Evolutionary conservation across 495 filamentous ascomycete species (phyloP).

Genomic region (Podospora pseudocomata): DNA sequence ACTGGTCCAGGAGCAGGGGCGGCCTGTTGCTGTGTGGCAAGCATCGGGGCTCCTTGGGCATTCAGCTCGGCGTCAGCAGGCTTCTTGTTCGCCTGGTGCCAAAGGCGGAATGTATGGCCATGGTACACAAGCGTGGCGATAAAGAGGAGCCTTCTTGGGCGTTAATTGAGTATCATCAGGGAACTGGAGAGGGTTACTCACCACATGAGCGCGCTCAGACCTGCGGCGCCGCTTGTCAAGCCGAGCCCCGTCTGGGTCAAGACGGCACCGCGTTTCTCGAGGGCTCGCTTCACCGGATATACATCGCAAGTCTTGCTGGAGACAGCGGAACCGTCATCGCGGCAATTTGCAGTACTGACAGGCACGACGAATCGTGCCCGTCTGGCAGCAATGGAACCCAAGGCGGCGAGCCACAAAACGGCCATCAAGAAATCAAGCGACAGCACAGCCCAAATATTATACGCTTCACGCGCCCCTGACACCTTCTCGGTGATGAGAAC

Average conservation of each 20-base stretch:
- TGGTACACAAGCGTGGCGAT: slow-evolving; percentile 43
- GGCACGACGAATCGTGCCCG: slow-evolving; percentile 35
- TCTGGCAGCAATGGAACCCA: slow-evolving; percentile 42
- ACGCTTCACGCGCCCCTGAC: slow-evolving; percentile 29
- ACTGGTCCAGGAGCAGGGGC: slow-evolving; percentile 12
- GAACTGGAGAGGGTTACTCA: slow-evolving; percentile 14
- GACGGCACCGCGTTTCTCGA: slow-evolving; percentile 30
- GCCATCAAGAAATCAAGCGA: slow-evolving; percentile 43
- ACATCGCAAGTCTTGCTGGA: slow-evolving; percentile 37
- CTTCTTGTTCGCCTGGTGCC: slow-evolving; percentile 27
- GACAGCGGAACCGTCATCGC: slow-evolving; percentile 37
- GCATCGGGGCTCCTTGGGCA: slow-evolving; percentile 30
- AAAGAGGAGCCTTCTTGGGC: slow-evolving; percentile 38
- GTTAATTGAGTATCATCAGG: not conserved
- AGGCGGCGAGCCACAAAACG: slow-evolving; percentile 47
- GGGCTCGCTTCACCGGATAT: slow-evolving; percentile 16
- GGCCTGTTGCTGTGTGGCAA: slow-evolving; percentile 22
- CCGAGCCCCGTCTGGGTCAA: slow-evolving; percentile 29
- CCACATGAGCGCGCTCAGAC: slow-evolving; percentile 40
- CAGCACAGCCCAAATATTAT: slow-evolving; percentile 49
- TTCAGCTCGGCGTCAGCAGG: slow-evolving; percentile 36
- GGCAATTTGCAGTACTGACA: slow-evolving; percentile 35
- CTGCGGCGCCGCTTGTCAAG: slow-evolving; percentile 41
- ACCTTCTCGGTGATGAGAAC: slow-evolving; percentile 42
- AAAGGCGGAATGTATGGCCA: slow-evolving; percentile 40